These are phyloP conservation scores for Chimonanthus praecox DNA, from an alignment of 164 flowering plant genomes.

Conservation along the genomic window DNA sequence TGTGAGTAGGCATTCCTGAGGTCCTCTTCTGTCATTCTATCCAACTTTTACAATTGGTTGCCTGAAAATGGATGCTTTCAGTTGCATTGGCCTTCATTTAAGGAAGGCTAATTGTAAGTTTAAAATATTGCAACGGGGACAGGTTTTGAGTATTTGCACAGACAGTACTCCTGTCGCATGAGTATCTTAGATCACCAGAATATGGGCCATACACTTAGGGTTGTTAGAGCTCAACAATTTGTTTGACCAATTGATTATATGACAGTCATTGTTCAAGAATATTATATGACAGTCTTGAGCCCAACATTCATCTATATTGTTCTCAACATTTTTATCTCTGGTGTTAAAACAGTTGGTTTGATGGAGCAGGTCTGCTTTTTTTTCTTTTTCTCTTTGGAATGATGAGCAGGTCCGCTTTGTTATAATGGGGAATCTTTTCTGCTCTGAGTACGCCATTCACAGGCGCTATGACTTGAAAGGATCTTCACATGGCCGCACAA, in stretches of 20 bases:
- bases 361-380: constrained; percentile 39
- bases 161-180: neutral
- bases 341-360: neutral
- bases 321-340: neutral
- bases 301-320: too few relatives aligned
- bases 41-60: neutral
- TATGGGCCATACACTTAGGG: neutral
- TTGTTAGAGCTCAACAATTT: neutral
- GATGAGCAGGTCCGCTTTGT: constrained; percentile 49
- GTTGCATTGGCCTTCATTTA: neutral
- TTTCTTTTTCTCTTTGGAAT: constrained; percentile 1
- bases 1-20: neutral
- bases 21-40: neutral
- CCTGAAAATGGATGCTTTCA: neutral
- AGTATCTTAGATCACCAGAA: neutral
- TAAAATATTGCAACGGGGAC: too few relatives aligned
- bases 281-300: neutral
- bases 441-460: constrained; percentile 45
- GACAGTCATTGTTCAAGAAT: neutral
- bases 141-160: neutral
- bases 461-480: constrained; percentile 61
- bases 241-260: neutral
- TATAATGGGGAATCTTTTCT: constrained; percentile 65
- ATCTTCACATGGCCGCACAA: constrained; percentile 56
- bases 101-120: too few relatives aligned